phyloP scores from a whole-genome alignment of 495 filamentous ascomycete species.

The Lasiosphaeria ovina region DNA sequence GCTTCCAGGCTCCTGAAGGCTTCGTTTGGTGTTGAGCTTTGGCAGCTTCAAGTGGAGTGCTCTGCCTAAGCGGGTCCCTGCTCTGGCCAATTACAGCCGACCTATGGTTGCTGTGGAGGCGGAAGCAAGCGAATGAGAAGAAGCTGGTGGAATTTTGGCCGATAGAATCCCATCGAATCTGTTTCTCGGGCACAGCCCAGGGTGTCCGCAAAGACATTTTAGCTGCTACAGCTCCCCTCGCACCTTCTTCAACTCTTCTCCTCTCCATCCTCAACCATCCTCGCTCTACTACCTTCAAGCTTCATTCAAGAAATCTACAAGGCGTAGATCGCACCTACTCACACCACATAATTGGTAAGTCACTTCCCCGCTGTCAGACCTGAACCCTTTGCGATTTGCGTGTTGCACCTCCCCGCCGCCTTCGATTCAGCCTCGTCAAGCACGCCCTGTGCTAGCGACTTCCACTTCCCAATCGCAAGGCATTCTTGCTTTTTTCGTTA shows the following conservation, averaged over 20 bases:
- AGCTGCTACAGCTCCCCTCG: slow-evolving; percentile 27
- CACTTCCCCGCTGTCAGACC: slow-evolving; percentile 1
- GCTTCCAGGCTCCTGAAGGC: slow-evolving; percentile 4
- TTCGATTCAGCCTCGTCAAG: slow-evolving; percentile 12
- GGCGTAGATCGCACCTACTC: slow-evolving; percentile 17
- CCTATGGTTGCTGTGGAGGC: slow-evolving; percentile 30
- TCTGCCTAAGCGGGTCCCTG: slow-evolving; percentile 17
- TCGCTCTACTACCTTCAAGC: slow-evolving; percentile 11
- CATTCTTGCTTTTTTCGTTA: too few relatives aligned
- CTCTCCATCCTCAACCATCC: slow-evolving; percentile 23
- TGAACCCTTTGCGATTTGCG: neutral
- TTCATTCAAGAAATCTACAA: slow-evolving; percentile 12
- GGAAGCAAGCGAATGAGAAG: slow-evolving; percentile 32
- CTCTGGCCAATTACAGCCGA: slow-evolving; percentile 26
- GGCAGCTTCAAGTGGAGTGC: slow-evolving; percentile 24
- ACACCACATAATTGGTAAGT: slow-evolving; percentile 25
- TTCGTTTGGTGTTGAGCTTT: slow-evolving; percentile 8
- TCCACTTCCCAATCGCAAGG: neutral
- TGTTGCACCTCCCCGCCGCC: slow-evolving; percentile 1
- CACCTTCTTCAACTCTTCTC: slow-evolving; percentile 23
- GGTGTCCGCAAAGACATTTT: slow-evolving; percentile 34
- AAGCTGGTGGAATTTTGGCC: slow-evolving; percentile 31
- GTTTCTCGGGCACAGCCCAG: slow-evolving; percentile 27
- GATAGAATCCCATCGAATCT: slow-evolving; percentile 43
- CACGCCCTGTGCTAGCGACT: neutral